A percentile compares a stretch with the other conserved stretches of the same genome.
Conservation (phyloP, 345 rosid genomes). For the Kandelia obovata region DNA sequence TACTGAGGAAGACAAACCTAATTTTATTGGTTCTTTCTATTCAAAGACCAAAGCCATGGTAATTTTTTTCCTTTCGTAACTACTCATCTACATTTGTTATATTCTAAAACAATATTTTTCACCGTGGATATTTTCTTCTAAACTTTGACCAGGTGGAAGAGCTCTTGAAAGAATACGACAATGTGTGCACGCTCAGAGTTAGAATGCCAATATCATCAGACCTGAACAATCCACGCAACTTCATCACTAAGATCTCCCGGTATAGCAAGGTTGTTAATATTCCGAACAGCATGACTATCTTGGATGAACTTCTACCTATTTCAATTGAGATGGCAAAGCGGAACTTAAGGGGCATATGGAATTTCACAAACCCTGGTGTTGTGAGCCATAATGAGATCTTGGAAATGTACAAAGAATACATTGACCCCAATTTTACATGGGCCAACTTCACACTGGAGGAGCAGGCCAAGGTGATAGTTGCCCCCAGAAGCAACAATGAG, state of each 20-base stretch:
- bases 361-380: conserved; percentile 78
- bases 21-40: conserved; percentile 73
- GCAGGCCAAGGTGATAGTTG: conserved; percentile 70
- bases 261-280: conserved; percentile 77
- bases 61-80: neutral
- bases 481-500: conserved; percentile 77
- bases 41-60: conserved; percentile 88
- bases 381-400: conserved; percentile 75
- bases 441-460: conserved; percentile 61
- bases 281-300: conserved; percentile 72
- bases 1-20: conserved; percentile 66
- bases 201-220: conserved; percentile 82
- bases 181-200: conserved; percentile 67
- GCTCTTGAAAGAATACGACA: conserved; percentile 57
- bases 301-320: conserved; percentile 73
- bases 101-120: neutral
- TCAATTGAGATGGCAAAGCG: conserved; percentile 79
- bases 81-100: neutral
- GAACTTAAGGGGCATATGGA: conserved; percentile 68
- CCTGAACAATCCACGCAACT: conserved; percentile 65
- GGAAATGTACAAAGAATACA: conserved; percentile 68
- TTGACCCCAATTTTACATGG: conserved; percentile 58
- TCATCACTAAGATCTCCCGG: conserved; percentile 65
- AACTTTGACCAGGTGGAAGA: conserved; percentile 58
- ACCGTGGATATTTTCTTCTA: neutral